Conservation (phyloP, 2,329 filamentous ascomycete species). For the Trichophyton verrucosum region DNA sequence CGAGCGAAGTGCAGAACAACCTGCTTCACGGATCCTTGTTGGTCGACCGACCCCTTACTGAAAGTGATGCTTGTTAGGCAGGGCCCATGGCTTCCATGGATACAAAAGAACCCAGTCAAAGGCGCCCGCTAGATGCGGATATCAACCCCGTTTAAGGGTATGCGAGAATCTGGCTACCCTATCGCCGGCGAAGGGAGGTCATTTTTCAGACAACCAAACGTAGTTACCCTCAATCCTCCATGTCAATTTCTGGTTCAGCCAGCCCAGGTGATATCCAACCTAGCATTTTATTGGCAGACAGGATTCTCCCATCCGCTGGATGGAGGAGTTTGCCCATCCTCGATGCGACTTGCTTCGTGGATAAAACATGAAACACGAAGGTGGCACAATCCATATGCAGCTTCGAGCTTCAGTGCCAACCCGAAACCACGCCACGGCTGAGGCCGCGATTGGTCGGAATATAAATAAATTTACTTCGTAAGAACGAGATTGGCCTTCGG, state of each 20-base stretch:
- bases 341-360: neutral
- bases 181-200: neutral
- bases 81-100: neutral
- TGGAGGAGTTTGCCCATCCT: neutral
- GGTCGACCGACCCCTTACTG: neutral
- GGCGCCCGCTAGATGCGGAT: neutral
- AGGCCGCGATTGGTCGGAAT: neutral
- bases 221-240: neutral
- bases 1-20: neutral
- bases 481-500: neutral
- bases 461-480: neutral
- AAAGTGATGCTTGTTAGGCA: neutral
- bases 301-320: neutral
- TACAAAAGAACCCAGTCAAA: neutral
- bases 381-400: neutral
- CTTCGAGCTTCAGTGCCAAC: neutral
- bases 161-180: neutral
- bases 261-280: neutral
- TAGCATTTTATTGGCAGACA: neutral
- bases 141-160: neutral
- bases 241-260: neutral
- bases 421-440: neutral
- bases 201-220: neutral
- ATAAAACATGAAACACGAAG: neutral
- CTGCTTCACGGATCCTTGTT: neutral